These are phyloP conservation scores for Heliamphora pulchella DNA, from an alignment of 179 eudicot genomes.

Conservation along the genomic window DNA sequence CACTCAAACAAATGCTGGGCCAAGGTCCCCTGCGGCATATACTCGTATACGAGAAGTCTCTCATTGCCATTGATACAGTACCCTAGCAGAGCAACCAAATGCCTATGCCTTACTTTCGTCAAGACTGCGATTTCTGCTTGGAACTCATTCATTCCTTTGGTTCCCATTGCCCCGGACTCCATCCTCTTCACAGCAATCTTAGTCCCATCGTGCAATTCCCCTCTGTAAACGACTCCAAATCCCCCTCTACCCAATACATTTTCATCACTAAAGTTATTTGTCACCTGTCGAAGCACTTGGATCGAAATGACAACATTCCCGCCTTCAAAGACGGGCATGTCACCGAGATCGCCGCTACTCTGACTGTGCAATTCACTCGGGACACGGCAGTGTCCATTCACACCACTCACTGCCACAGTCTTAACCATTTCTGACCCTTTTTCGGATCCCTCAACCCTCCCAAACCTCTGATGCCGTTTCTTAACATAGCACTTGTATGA, in stretches of 20 bases:
- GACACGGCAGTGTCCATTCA: conserved; percentile 35
- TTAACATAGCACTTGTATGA: conserved; percentile 25
- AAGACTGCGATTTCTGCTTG: conserved; percentile 62
- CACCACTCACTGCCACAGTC: conserved; percentile 23
- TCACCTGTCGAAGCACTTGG: conserved; percentile 47
- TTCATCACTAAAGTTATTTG: conserved; percentile 44
- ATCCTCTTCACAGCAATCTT: conserved; percentile 64
- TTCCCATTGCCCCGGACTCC: conserved; percentile 48
- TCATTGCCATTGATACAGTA: conserved; percentile 50
- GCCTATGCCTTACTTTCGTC: conserved; percentile 61
- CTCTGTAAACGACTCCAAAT: conserved; percentile 57
- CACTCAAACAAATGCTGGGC: conserved; percentile 56
- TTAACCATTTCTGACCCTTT: conserved; percentile 24
- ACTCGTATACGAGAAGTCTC: conserved; percentile 56
- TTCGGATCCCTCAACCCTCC: conserved; percentile 23
- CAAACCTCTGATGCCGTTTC: conserved; percentile 22
- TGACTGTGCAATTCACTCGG: conserved; percentile 57
- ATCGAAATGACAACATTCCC: conserved; percentile 43
- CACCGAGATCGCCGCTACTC: conserved; percentile 51
- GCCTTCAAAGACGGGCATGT: conserved; percentile 41
- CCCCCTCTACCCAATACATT: conserved; percentile 61
- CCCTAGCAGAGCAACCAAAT: conserved; percentile 56
- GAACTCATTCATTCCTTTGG: conserved; percentile 59
- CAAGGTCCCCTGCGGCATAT: conserved; percentile 58
- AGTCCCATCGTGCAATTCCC: conserved; percentile 58